Conservation (phyloP, 2,329 filamentous ascomycete genomes). For the Talaromyces sp. region DNA sequence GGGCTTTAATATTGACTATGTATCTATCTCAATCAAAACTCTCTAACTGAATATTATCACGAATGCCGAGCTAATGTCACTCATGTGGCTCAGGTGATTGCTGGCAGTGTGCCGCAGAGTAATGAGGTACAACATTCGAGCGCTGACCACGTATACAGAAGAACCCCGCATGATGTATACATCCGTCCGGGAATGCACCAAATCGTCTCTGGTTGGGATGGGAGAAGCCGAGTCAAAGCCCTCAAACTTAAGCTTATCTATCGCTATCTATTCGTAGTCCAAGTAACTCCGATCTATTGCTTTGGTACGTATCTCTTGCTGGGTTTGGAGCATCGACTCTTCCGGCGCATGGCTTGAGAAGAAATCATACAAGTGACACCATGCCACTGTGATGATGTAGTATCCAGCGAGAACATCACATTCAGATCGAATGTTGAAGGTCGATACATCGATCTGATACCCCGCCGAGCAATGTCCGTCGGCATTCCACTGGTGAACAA, state of each 20-base stretch:
- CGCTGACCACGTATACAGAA: neutral
- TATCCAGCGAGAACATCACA: neutral
- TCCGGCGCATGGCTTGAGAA: neutral
- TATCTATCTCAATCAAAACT: neutral
- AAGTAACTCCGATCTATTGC: neutral
- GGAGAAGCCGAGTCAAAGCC: neutral
- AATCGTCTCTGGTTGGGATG: neutral
- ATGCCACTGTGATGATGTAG: neutral
- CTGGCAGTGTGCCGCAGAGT: neutral
- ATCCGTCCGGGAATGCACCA: neutral
- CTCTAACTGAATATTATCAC: neutral
- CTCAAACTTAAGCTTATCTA: neutral
- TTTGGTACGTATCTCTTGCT: neutral
- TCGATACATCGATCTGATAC: neutral
- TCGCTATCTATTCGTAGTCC: neutral
- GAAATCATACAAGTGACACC: neutral
- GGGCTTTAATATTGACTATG: neutral
- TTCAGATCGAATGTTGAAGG: neutral
- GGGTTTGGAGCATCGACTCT: neutral
- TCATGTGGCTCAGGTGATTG: neutral
- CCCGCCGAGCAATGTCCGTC: neutral
- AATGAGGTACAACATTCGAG: neutral
- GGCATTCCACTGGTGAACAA: neutral
- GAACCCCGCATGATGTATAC: slow-evolving; percentile 6
- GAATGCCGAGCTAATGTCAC: neutral